Percentiles rank a stretch among this genome's conserved stretches.
These are phyloP conservation scores for Pseudogymnoascus sp. DNA, from an alignment of 2,329 filamentous ascomycete species.

Conservation along the genomic window DNA sequence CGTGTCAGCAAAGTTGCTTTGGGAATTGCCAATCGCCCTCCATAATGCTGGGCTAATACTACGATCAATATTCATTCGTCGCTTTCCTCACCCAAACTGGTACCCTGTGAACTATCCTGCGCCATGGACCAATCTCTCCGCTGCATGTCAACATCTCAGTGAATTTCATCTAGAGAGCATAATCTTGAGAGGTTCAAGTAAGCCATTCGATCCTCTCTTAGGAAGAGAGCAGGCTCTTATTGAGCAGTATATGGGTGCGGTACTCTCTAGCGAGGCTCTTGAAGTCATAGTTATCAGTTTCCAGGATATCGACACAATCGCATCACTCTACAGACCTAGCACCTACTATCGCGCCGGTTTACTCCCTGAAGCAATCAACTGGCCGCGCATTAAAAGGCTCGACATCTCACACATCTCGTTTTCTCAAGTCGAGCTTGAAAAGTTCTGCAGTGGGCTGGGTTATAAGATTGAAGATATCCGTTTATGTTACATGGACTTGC, in stretches of 20 bases:
- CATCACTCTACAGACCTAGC: no score
- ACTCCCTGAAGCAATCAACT: not conserved
- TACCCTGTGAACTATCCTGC: not conserved
- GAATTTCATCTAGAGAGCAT: not conserved
- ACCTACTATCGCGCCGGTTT: not conserved
- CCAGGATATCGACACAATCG: no score
- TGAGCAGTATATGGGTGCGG: not conserved
- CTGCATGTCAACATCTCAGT: not conserved
- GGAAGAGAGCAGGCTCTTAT: not conserved
- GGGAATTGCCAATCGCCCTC: conserved; percentile 1
- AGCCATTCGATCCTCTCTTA: not conserved
- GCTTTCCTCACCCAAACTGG: not conserved
- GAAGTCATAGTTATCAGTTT: not conserved
- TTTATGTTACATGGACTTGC: not conserved
- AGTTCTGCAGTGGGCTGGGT: not conserved
- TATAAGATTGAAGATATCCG: not conserved
- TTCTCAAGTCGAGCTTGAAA: not conserved
- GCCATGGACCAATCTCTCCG: not conserved
- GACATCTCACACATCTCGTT: not conserved
- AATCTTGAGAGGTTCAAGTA: not conserved
- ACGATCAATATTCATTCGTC: not conserved
- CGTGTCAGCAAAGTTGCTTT: not conserved
- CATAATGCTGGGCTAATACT: not conserved
- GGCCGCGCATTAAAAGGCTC: not conserved
- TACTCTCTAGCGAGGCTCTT: not conserved